phyloP scores from a whole-genome alignment of 169 alveolate genomes.

The Plasmodium sp. region DNA sequence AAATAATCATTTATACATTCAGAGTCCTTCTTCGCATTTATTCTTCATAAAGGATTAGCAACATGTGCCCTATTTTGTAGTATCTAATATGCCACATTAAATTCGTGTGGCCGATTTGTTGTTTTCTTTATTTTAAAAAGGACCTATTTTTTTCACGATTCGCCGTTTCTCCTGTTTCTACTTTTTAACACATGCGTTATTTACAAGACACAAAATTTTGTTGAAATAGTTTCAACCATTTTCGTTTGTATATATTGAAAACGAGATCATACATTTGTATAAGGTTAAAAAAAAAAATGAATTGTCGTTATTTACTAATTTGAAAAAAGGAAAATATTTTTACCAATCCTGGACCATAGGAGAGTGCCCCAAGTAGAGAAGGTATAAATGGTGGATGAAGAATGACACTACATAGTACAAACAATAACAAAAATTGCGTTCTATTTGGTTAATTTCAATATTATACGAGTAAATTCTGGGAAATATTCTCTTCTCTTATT shows the following conservation, averaged over 20 bases:
- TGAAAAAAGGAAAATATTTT: too few species aligned
- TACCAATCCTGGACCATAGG: background rate
- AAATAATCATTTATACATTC: background rate
- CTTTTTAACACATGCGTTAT: background rate
- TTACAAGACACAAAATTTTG: too few species aligned
- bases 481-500: background rate
- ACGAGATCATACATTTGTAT: too few species aligned
- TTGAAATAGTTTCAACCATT: too few species aligned
- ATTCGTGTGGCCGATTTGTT: background rate
- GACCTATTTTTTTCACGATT: background rate
- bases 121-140: background rate
- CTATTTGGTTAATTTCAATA: too few species aligned
- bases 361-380: background rate
- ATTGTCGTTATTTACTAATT: too few species aligned
- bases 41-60: background rate
- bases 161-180: background rate
- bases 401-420: background rate
- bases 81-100: background rate
- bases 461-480: background rate
- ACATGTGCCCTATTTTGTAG: background rate
- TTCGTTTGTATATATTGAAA: too few species aligned
- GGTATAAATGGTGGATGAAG: background rate
- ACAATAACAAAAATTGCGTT: background rate
- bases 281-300: too few species aligned
- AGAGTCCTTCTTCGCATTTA: background rate